phyloP scores from a whole-genome alignment of 2,329 filamentous ascomycete genomes.

The Iodosphaeria phyllophila region DNA sequence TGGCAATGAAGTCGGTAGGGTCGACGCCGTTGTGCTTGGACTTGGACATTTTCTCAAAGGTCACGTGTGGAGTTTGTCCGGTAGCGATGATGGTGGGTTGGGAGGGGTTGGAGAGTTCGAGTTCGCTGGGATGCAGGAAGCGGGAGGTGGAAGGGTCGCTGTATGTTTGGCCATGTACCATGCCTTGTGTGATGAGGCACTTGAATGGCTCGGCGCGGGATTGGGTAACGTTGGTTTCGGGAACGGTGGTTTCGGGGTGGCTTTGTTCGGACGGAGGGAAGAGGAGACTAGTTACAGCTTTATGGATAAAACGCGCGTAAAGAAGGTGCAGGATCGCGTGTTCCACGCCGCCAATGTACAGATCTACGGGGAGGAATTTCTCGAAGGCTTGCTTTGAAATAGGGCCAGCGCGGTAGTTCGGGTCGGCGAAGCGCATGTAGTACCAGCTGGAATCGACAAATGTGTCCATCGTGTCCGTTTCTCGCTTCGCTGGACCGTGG shows the following conservation, averaged over 20 bases:
- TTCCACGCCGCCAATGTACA: conserved; percentile 81
- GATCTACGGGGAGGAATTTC: conserved; percentile 51
- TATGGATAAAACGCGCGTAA: conserved; percentile 80
- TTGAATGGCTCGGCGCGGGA: conserved; percentile 62
- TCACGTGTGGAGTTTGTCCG: conserved; percentile 37
- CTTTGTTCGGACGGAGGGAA: conserved; percentile 16
- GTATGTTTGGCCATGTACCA: conserved; percentile 81
- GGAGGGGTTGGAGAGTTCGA: conserved; percentile 39
- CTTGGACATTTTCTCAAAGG: conserved; percentile 88
- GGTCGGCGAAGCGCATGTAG: conserved; percentile 62
- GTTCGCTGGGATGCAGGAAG: conserved; percentile 59
- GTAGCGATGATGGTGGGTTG: conserved; percentile 44
- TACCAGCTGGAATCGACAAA: conserved; percentile 96
- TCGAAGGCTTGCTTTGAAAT: conserved; percentile 42
- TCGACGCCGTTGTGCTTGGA: conserved; percentile 88
- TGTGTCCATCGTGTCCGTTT: conserved; percentile 92
- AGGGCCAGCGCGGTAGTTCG: conserved; percentile 39
- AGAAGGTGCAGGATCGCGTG: conserved; percentile 81
- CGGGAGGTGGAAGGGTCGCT: conserved; percentile 55
- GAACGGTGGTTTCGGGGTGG: too few species aligned
- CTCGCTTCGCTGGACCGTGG: conserved; percentile 48
- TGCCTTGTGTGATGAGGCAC: conserved; percentile 71
- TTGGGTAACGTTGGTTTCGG: too few species aligned
- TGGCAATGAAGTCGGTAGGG: conserved; percentile 50
- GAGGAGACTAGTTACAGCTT: conserved; percentile 49